Evolutionary conservation across 768 basidiomycete genomes (phyloP).

Genomic region (Lenzites betulinus): DNA sequence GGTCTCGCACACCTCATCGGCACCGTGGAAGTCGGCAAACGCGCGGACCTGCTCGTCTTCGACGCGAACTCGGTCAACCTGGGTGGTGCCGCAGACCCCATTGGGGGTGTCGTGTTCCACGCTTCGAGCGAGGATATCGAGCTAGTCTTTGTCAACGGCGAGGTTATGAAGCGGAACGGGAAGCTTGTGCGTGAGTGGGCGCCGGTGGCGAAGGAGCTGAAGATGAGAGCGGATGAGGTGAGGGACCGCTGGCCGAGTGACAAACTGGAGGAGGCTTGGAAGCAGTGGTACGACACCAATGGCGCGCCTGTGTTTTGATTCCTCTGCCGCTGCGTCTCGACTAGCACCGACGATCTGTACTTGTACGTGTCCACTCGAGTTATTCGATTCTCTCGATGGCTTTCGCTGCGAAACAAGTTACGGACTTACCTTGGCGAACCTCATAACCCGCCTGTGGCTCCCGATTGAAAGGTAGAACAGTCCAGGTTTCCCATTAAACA

Average conservation of each 20-base stretch:
- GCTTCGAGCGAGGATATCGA: constrained; percentile 34
- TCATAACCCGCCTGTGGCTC: neutral
- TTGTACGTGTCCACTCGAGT: neutral
- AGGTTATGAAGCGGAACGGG: constrained; percentile 32
- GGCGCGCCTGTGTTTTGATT: constrained; percentile 15
- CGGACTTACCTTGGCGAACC: too few species aligned
- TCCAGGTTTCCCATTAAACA: constrained; percentile 5
- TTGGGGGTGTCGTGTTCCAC: constrained; percentile 32
- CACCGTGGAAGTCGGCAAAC: constrained; percentile 35
- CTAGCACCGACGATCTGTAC: neutral
- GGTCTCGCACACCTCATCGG: constrained; percentile 29
- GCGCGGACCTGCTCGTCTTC: constrained; percentile 33
- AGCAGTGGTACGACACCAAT: constrained; percentile 22
- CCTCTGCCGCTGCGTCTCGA: neutral
- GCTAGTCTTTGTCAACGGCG: constrained; percentile 34
- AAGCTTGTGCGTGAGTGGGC: constrained; percentile 30
- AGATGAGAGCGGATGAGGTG: constrained; percentile 23
- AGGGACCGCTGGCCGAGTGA: constrained; percentile 24
- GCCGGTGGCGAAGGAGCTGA: constrained; percentile 29
- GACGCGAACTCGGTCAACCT: constrained; percentile 33
- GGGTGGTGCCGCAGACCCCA: constrained; percentile 29
- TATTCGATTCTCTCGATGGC: too few species aligned
- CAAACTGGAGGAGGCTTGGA: constrained; percentile 27
- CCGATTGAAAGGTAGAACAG: neutral
- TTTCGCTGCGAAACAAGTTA: too few species aligned